Conservation (phyloP, 805 yeast genomes). For the Saccharomycopsis babjevae region DNA sequence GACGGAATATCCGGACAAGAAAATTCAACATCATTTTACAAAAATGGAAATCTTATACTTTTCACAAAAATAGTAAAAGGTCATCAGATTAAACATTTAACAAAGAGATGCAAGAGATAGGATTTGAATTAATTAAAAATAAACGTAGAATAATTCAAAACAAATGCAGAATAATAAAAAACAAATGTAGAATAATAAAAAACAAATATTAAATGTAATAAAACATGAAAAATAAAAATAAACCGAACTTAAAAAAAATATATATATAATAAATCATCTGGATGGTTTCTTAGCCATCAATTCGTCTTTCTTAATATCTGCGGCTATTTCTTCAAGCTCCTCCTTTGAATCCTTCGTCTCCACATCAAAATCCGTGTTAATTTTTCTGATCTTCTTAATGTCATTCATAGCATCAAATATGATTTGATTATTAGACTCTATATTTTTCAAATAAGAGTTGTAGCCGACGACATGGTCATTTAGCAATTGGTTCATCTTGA, state of each 20-base stretch:
- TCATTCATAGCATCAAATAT: not conserved
- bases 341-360: not conserved
- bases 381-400: not conserved
- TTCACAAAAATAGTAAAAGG: too few relatives aligned
- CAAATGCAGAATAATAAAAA: too few relatives aligned
- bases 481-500: slow-evolving; percentile 11
- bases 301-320: not conserved
- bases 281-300: not conserved
- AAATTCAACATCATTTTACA: too few relatives aligned
- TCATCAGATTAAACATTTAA: too few relatives aligned
- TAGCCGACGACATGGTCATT: slow-evolving; percentile 15
- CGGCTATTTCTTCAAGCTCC: not conserved
- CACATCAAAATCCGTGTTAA: not conserved
- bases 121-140: too few relatives aligned
- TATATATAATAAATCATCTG: not conserved
- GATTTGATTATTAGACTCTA: not conserved
- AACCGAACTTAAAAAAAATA: not conserved
- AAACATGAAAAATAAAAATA: too few relatives aligned
- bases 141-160: too few relatives aligned
- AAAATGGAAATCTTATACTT: too few relatives aligned
- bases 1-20: not conserved
- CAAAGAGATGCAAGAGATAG: too few relatives aligned
- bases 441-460: slow-evolving; percentile 17
- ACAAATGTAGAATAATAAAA: too few relatives aligned
- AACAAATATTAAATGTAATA: too few relatives aligned